phyloP scores from a whole-genome alignment of 1,139 yeast species.

The Pichia sp. region DNA sequence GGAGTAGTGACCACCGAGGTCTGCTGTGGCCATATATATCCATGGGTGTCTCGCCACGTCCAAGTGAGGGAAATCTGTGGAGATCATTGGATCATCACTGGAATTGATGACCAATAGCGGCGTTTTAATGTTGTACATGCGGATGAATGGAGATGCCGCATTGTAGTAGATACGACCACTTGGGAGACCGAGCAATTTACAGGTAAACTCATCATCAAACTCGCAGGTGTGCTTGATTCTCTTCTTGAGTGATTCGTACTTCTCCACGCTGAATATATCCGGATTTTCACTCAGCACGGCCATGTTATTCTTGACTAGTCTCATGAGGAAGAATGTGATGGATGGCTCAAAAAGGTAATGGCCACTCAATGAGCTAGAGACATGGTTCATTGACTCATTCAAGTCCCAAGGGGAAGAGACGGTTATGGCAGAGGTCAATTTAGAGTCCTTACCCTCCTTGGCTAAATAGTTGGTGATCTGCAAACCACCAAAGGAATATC shows the following conservation, averaged over 20 bases:
- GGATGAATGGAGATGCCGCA: conserved; percentile 55
- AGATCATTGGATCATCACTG: conserved; percentile 76
- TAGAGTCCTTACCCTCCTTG: conserved; percentile 48
- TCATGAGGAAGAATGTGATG: conserved; percentile 46
- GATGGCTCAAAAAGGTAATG: conserved; percentile 53
- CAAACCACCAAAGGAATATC: conserved; percentile 84
- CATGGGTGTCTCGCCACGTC: conserved; percentile 52
- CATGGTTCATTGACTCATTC: conserved; percentile 43
- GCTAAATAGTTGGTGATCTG: conserved; percentile 75
- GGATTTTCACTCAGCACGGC: conserved; percentile 34
- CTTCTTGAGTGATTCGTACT: conserved; percentile 25
- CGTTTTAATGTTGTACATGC: conserved; percentile 48
- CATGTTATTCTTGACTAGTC: conserved; percentile 39
- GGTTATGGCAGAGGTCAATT: conserved; percentile 58
- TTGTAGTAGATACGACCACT: conserved; percentile 66
- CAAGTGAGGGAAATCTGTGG: conserved; percentile 39
- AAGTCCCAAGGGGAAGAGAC: conserved; percentile 86
- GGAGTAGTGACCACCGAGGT: conserved; percentile 61
- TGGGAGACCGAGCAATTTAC: conserved; percentile 63
- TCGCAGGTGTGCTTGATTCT: conserved; percentile 37
- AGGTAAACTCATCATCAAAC: conserved; percentile 68
- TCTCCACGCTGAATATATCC: conserved; percentile 27
- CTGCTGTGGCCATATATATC: conserved; percentile 45
- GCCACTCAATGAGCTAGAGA: conserved; percentile 49
- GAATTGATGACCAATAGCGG: conserved; percentile 70